Base-by-base conservation (phyloP, 352 stramenopile species). In the Phytophthora pistaciae region DNA sequence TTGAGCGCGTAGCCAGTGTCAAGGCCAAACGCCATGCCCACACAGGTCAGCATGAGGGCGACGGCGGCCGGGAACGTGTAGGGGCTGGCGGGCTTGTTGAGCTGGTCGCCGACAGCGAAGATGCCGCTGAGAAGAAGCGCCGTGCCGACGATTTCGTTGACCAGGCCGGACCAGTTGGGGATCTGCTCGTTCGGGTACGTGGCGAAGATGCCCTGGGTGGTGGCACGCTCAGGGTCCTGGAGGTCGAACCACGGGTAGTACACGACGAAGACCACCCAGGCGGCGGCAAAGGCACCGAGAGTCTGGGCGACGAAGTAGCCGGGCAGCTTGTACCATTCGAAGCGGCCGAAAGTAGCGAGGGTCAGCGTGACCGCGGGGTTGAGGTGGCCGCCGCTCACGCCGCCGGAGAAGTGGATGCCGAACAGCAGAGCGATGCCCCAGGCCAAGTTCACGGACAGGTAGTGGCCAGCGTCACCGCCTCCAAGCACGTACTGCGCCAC, bases 371-470 rank as follows among this genome's bases (percentile, higher is more conserved):
- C 79, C 2, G 83, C 79, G 1, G 83, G 83, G 60, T 92, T 92
- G n/a, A 92, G 59, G 70, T 92, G 85, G 1, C 77, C 83, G 50
- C 83, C 81, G 40, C 77, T 89, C 31, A 89, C 74, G 27, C 83
- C 80, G 9, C 79, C 81, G 1, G 76, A 80, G 40, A 75, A 77
- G 56, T 92, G 80, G 33, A 91, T 84, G 44, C 73, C 85, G 21
- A 92, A 77, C 36, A 92, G 78, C 11, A 92, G 62, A 10, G 74
- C 85, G 40, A 92, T 78, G 14, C 85, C 85, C 83, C 85, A 92
- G 44, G 61, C 75, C n/a, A 92, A 54, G 38, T 80, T 90, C 6
- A 87, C 65, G 1, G 68, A 76, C 20, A 82, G 48, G 64, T 86
- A 90, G 64, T 82, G 82, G 23, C 82, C 84, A 13, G 77, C 80